These are phyloP conservation scores for Rhizophagus clarus DNA, from an alignment of 192 early-diverging fungal species.

Conservation along the genomic window DNA sequence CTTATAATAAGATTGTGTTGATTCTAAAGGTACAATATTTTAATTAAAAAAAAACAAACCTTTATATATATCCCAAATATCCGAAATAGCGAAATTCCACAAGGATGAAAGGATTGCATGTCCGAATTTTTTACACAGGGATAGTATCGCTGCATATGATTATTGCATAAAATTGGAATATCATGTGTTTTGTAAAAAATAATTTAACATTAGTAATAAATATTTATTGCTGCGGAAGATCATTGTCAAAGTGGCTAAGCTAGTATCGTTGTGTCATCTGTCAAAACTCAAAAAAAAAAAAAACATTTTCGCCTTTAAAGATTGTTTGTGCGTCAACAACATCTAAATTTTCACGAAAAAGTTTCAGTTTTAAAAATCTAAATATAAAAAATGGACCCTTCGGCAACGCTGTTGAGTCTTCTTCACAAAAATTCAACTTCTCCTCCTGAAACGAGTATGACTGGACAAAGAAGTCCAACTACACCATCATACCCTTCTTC, in stretches of 20 bases:
- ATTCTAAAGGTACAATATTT: too few species aligned
- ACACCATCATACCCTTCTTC: conserved; percentile 1
- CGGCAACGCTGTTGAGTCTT: conserved; percentile 28
- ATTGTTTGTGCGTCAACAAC: background rate
- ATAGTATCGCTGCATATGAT: background rate
- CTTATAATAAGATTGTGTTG: too few species aligned
- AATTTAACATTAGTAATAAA: too few species aligned
- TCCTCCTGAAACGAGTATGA: background rate
- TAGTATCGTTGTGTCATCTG: background rate
- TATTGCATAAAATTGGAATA: background rate
- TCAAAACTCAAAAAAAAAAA: background rate
- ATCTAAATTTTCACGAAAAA: background rate
- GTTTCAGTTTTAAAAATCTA: background rate
- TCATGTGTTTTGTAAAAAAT: background rate
- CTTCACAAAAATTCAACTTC: conserved; percentile 24
- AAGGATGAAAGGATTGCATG: too few species aligned
- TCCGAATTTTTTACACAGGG: too few species aligned
- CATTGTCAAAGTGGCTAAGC: background rate
- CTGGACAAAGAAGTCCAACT: conserved; percentile 6
- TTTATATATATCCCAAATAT: too few species aligned
- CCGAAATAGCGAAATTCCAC: too few species aligned
- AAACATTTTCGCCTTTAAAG: background rate
- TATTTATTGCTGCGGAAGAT: background rate
- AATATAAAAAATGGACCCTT: conserved; percentile 18
- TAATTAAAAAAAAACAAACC: too few species aligned